Evolutionary conservation across 2,329 filamentous ascomycete genomes (phyloP), one percentile per base, ranked within the genome.

Genomic region (Oidium heveae): DNA sequence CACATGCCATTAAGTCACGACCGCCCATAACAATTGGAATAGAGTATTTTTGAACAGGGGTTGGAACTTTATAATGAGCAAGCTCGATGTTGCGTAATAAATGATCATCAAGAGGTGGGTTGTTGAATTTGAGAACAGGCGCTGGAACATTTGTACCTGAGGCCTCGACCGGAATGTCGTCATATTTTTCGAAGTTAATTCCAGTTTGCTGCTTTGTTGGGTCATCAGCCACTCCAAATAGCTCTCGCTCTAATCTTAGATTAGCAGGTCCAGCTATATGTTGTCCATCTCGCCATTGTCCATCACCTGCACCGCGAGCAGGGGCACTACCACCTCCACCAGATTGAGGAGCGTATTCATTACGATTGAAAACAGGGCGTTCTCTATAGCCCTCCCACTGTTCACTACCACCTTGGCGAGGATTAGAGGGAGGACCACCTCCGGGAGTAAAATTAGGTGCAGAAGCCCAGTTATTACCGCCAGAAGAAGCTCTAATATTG

Each of bases 161-260:
- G 59, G 91, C 91, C 72, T 96, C 91, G 60, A 98, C 91, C 55
- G 91, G 91, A 61, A 98, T 98, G 69, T 98, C 91, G 66, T 98
- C 91, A 71, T 98, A 98, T 76, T 98, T 98, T 74, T 94, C 83
- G 68, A 98, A 98, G 78, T 98, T 98, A 83, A 98, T 96, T 70
- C 91, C 91, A 36, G 87, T 95, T 65, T 93, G 85, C 69, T 94
- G 85, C 76, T 95, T 96, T 61, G 83, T 80, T 59, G 89, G 86
- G 66, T 96, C 91, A 68, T 96, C 89, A 63, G 82, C 73, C 53
- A 83, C 74, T 65, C 91, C 91, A 68, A 95, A 98, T 54, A 98
- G 83, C 67, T 98, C 91, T 63, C 88, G 88, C 77, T 98, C 91
- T 50, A 94, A 61, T 63, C 89, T 87, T 59, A 82, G 76, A 73